These are phyloP conservation scores for Massarina eburnea DNA, from an alignment of 2,329 filamentous ascomycete genomes.

Conservation along the genomic window DNA sequence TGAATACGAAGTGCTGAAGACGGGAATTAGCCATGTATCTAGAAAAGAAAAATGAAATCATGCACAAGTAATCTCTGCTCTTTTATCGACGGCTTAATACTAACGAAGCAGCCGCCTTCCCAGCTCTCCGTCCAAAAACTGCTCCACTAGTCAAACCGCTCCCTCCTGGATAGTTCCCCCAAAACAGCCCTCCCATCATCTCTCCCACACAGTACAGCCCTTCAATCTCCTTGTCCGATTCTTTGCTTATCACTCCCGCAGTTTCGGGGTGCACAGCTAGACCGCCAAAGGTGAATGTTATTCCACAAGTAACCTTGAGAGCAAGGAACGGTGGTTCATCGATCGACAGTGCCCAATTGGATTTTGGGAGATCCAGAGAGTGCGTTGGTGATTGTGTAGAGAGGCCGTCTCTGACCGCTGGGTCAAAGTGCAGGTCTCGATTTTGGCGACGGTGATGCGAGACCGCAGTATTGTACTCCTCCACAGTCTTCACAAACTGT, in stretches of 20 bases:
- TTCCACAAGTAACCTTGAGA: slow-evolving; percentile 64
- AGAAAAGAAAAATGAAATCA: slow-evolving; percentile 9
- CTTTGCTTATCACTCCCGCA: slow-evolving; percentile 52
- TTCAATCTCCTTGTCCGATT: slow-evolving; percentile 49
- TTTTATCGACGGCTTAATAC: neutral
- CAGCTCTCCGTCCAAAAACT: slow-evolving; percentile 54
- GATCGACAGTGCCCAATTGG: slow-evolving; percentile 67
- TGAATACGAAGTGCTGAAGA: slow-evolving; percentile 68
- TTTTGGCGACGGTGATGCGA: slow-evolving; percentile 50
- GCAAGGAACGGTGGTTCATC: slow-evolving; percentile 61
- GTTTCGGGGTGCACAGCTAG: slow-evolving; percentile 59
- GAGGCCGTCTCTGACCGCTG: slow-evolving; percentile 61
- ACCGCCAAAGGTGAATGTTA: slow-evolving; percentile 71
- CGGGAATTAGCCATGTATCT: slow-evolving; percentile 27
- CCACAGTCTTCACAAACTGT: slow-evolving; percentile 56
- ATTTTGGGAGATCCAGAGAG: slow-evolving; percentile 56
- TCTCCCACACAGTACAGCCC: slow-evolving; percentile 65
- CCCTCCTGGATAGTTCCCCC: slow-evolving; percentile 61
- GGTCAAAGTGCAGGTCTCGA: slow-evolving; percentile 55
- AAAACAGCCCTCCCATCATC: slow-evolving; percentile 58
- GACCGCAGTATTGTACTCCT: slow-evolving; percentile 62
- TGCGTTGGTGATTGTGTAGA: slow-evolving; percentile 58
- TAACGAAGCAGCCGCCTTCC: slow-evolving; percentile 25
- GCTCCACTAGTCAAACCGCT: slow-evolving; percentile 62
- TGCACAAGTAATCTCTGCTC: neutral